phyloP scores from a whole-genome alignment of 306 rosid genomes.

The Trichosanthes cucumerina region DNA sequence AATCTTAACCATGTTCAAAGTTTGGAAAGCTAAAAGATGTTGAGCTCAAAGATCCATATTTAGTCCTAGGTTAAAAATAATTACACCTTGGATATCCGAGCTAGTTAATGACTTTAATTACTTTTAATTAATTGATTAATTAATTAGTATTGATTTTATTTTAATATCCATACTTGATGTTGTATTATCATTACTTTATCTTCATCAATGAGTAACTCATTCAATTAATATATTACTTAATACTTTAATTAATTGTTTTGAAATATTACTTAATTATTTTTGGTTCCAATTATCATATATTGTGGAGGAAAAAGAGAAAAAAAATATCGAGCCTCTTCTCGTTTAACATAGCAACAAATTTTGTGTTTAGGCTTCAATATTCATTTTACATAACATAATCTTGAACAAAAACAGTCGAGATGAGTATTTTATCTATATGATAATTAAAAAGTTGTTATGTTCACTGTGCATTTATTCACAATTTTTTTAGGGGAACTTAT shows the following conservation, averaged over 20 bases:
- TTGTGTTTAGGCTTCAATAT: neutral
- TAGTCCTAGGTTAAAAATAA: neutral
- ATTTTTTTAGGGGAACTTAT: no score
- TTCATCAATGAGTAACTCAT: no score
- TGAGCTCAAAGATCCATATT: neutral
- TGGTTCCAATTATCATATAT: neutral
- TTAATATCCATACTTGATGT: no score
- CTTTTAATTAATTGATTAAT: no score
- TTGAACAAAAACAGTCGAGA: no score
- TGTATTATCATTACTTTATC: no score
- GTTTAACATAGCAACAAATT: no score
- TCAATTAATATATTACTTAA: no score
- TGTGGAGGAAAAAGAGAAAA: neutral
- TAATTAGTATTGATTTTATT: neutral
- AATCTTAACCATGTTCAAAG: neutral
- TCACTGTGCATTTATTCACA: no score
- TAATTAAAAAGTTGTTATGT: no score
- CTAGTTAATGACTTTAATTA: neutral
- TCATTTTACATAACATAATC: no score
- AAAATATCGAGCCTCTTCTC: neutral
- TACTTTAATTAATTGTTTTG: neutral
- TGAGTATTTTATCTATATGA: neutral
- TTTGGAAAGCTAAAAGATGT: neutral
- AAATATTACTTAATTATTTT: neutral
- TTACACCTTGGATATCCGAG: neutral